Evolutionary conservation across 2,329 filamentous ascomycete genomes (phyloP).

Genomic region (Trichoderma atrobrunneum): DNA sequence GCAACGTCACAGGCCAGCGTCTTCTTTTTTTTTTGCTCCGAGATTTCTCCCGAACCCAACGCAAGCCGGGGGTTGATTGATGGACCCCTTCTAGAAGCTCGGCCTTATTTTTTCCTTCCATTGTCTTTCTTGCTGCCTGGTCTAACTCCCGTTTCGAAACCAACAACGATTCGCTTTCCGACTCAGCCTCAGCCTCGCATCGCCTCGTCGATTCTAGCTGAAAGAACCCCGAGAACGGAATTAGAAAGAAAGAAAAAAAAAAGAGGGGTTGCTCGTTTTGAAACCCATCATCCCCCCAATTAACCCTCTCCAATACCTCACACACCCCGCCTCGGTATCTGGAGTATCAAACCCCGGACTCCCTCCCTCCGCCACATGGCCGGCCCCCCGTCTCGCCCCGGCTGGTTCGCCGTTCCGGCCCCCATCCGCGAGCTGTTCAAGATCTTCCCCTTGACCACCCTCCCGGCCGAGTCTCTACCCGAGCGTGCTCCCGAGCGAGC

Average conservation of each 20-base stretch:
- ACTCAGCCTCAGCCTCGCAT: not conserved
- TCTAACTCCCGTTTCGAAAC: not conserved
- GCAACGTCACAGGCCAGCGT: not conserved
- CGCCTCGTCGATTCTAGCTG: not conserved
- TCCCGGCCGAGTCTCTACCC: conserved; percentile 73
- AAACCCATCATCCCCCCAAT: not conserved
- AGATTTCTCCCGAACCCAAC: conserved; percentile 2
- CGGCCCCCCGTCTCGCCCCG: conserved; percentile 18
- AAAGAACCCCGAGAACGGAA: not conserved
- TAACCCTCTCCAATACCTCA: not conserved
- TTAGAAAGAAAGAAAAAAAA: not conserved
- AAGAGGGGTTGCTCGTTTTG: not conserved
- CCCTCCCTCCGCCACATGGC: not conserved
- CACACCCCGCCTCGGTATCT: not conserved
- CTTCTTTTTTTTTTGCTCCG: not conserved
- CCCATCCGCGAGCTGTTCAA: conserved; percentile 83
- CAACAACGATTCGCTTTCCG: not conserved
- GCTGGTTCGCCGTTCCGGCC: conserved; percentile 61
- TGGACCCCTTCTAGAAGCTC: not conserved
- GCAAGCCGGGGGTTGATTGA: not conserved
- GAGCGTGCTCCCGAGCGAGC: conserved; percentile 48
- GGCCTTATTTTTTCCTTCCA: not conserved
- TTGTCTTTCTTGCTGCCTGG: not conserved
- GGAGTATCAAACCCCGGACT: not conserved
- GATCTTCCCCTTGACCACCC: conserved; percentile 73